These are phyloP conservation scores for Bryopsis sp. DNA, from an alignment of 139 green algal genomes.

Conservation along the genomic window DNA sequence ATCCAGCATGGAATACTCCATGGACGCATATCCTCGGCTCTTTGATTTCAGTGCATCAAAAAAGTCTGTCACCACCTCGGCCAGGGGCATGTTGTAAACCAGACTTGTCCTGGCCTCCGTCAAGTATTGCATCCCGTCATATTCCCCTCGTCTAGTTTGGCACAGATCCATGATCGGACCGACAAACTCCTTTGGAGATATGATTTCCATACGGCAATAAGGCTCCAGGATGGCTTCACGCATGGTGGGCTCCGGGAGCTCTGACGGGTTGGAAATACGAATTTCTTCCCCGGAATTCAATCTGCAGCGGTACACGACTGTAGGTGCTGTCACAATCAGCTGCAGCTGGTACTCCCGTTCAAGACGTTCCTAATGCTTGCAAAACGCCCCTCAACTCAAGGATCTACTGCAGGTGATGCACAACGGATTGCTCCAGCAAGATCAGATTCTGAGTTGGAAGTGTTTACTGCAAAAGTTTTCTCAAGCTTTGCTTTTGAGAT, in stretches of 20 bases:
- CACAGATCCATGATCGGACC: slow-evolving; percentile 92
- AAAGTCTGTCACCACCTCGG: slow-evolving; percentile 96
- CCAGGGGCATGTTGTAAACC: slow-evolving; percentile 90
- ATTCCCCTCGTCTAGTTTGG: slow-evolving; percentile 60
- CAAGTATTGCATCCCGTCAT: slow-evolving; percentile 92
- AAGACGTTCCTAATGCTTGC: slow-evolving; percentile 90
- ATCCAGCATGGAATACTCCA: slow-evolving; percentile 73
- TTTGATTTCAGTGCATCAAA: slow-evolving; percentile 94
- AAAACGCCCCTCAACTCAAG: too few relatives aligned
- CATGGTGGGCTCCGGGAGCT: slow-evolving; percentile 57
- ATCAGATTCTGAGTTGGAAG: too few relatives aligned
- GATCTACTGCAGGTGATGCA: too few relatives aligned
- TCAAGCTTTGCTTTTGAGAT: too few relatives aligned
- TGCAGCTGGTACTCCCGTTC: slow-evolving; percentile 96
- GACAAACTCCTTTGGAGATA: slow-evolving; percentile 83
- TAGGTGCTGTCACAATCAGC: slow-evolving; percentile 93
- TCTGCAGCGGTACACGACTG: slow-evolving; percentile 80
- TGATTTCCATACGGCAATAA: slow-evolving; percentile 79
- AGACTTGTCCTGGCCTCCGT: slow-evolving; percentile 74
- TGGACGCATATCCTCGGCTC: slow-evolving; percentile 88
- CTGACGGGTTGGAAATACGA: slow-evolving; percentile 23
- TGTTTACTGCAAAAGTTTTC: too few relatives aligned
- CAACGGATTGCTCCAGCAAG: too few relatives aligned
- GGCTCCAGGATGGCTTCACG: slow-evolving; percentile 79
- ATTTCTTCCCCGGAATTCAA: slow-evolving; percentile 51